phyloP scores from a whole-genome alignment of 2,329 filamentous ascomycete species.

The Aurifilum marmelostoma region DNA sequence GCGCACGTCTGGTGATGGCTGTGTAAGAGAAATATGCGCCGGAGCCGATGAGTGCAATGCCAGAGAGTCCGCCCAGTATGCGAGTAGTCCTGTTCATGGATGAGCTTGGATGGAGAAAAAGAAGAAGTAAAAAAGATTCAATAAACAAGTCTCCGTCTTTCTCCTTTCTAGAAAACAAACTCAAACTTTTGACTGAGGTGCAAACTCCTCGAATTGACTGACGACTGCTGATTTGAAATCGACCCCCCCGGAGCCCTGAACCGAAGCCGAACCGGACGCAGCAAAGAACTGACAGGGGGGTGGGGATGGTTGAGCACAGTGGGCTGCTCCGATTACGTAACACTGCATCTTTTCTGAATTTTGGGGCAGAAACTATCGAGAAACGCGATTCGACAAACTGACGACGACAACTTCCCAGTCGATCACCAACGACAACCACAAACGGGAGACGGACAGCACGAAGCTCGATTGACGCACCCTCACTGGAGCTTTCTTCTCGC shows the following conservation, averaged over 20 bases:
- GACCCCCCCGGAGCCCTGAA: slow-evolving; percentile 12
- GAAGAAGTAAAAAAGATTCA: too few relatives aligned
- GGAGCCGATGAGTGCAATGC: slow-evolving; percentile 32
- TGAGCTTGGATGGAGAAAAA: slow-evolving; percentile 26
- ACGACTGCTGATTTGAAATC: slow-evolving; percentile 30
- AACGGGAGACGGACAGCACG: background rate
- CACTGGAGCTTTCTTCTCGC: background rate
- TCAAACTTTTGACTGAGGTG: too few relatives aligned
- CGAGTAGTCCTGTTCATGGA: slow-evolving; percentile 25
- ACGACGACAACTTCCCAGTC: background rate
- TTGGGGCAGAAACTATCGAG: slow-evolving; percentile 17
- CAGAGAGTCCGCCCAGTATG: slow-evolving; percentile 31
- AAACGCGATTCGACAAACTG: slow-evolving; percentile 8
- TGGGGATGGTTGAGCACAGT: too few relatives aligned
- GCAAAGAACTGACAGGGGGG: slow-evolving; percentile 21
- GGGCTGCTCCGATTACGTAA: slow-evolving; percentile 30
- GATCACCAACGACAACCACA: background rate
- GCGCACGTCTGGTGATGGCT: background rate
- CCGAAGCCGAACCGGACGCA: slow-evolving; percentile 12
- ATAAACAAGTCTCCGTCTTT: background rate
- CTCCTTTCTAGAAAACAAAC: too few relatives aligned
- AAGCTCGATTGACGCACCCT: background rate
- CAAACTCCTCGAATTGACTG: slow-evolving; percentile 10
- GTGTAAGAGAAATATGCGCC: slow-evolving; percentile 32
- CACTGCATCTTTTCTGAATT: slow-evolving; percentile 15